Conservation (phyloP, 257 asterid species). For the Gentiana macrophylla region DNA sequence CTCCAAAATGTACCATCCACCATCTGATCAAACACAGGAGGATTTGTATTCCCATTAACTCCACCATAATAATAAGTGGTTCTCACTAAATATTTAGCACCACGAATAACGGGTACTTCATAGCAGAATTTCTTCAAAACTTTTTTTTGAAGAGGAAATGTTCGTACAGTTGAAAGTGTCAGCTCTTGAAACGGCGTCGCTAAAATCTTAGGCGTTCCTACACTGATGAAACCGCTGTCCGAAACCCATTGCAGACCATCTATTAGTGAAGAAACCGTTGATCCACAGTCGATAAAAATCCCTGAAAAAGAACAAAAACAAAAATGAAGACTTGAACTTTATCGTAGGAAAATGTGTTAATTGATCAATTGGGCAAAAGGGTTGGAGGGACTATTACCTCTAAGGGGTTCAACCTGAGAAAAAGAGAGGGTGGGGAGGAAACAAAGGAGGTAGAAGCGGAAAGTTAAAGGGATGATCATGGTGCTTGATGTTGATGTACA, state of each 20-base stretch:
- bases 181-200: slow-evolving; percentile 16
- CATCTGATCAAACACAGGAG: slow-evolving; percentile 80
- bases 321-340: background rate
- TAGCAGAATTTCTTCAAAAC: slow-evolving; percentile 75
- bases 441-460: slow-evolving; percentile 16
- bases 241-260: slow-evolving; percentile 55
- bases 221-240: slow-evolving; percentile 37
- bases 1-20: slow-evolving; percentile 84
- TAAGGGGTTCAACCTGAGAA: slow-evolving; percentile 42
- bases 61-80: slow-evolving; percentile 83
- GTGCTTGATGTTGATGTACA: background rate
- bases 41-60: slow-evolving; percentile 44
- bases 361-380: background rate
- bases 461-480: slow-evolving; percentile 29
- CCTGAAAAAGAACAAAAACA: slow-evolving; percentile 25
- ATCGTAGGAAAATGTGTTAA: background rate
- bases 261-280: slow-evolving; percentile 25
- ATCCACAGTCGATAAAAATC: slow-evolving; percentile 63
- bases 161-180: slow-evolving; percentile 56
- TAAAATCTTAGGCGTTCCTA: slow-evolving; percentile 41
- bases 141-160: slow-evolving; percentile 50
- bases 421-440: slow-evolving; percentile 20
- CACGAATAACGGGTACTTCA: slow-evolving; percentile 51
- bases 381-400: slow-evolving; percentile 25
- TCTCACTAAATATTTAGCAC: slow-evolving; percentile 51